Evolutionary conservation across 164 flowering plant genomes (phyloP).

Genomic region (Kalanchoe fedtschenkoi): DNA sequence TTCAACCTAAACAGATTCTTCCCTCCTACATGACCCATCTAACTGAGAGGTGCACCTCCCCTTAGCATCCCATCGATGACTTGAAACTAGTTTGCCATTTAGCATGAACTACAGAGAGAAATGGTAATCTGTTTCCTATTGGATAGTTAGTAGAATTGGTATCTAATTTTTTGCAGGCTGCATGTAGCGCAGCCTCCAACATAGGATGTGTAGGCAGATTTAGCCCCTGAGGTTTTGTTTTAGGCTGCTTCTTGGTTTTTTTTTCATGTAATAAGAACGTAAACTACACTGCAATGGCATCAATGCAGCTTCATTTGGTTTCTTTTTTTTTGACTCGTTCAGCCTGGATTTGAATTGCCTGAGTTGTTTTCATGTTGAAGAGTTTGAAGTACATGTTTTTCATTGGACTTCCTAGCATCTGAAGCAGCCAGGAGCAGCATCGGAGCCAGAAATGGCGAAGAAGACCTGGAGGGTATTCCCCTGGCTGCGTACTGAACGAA

Average conservation of each 20-base stretch:
- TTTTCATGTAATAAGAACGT: neutral
- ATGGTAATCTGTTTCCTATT: neutral
- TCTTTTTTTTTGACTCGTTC: too few relatives aligned
- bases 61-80: neutral
- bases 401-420: too few relatives aligned
- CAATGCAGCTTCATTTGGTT: neutral
- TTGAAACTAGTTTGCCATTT: neutral
- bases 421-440: too few relatives aligned
- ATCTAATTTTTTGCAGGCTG: constrained; percentile 3
- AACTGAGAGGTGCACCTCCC: neutral
- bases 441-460: too few relatives aligned
- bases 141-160: neutral
- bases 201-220: neutral
- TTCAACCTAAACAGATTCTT: constrained; percentile 93
- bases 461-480: too few relatives aligned
- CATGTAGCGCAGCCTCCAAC: neutral
- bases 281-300: neutral
- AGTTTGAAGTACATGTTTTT: too few relatives aligned
- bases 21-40: constrained; percentile 55
- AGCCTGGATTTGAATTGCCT: too few relatives aligned
- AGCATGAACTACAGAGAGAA: neutral
- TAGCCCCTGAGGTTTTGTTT: neutral
- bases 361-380: too few relatives aligned
- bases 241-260: neutral
- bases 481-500: too few relatives aligned